phyloP scores from a whole-genome alignment of 768 basidiomycete genomes.

The Agrocybe chaxingu region DNA sequence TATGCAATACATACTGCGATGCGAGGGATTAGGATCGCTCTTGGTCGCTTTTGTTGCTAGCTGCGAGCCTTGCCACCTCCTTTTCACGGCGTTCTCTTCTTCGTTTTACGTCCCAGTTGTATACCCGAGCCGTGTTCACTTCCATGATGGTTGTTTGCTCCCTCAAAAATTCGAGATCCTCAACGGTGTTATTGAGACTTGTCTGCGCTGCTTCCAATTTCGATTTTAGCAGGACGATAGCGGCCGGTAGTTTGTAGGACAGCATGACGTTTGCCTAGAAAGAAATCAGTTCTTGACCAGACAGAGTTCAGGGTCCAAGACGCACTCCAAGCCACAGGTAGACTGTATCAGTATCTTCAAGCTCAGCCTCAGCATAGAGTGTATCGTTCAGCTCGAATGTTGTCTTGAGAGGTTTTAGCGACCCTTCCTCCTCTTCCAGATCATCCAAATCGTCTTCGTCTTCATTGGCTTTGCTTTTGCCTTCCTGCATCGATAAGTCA shows the following conservation, averaged over 20 bases:
- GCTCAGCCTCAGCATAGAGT: constrained; percentile 85
- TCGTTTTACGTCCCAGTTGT: constrained; percentile 93
- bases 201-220: constrained; percentile 74
- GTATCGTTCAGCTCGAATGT: constrained; percentile 97
- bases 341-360: constrained; percentile 85
- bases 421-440: constrained; percentile 45
- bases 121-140: constrained; percentile 90
- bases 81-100: constrained; percentile 53
- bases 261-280: constrained; percentile 95
- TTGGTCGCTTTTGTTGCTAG: too few relatives aligned
- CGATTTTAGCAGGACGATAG: constrained; percentile 65
- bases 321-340: constrained; percentile 95
- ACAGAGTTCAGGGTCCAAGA: constrained; percentile 6
- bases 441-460: constrained; percentile 54
- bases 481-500: constrained; percentile 46
- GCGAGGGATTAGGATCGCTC: too few relatives aligned
- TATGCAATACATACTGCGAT: too few relatives aligned
- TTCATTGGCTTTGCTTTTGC: constrained; percentile 45
- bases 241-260: constrained; percentile 82
- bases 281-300: not conserved
- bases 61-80: constrained; percentile 7
- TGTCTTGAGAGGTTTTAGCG: constrained; percentile 61
- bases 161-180: constrained; percentile 89
- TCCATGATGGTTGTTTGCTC: constrained; percentile 98
- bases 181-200: constrained; percentile 63